These are phyloP conservation scores for Podospora fimiseda DNA, from an alignment of 495 filamentous ascomycete species.

Conservation along the genomic window DNA sequence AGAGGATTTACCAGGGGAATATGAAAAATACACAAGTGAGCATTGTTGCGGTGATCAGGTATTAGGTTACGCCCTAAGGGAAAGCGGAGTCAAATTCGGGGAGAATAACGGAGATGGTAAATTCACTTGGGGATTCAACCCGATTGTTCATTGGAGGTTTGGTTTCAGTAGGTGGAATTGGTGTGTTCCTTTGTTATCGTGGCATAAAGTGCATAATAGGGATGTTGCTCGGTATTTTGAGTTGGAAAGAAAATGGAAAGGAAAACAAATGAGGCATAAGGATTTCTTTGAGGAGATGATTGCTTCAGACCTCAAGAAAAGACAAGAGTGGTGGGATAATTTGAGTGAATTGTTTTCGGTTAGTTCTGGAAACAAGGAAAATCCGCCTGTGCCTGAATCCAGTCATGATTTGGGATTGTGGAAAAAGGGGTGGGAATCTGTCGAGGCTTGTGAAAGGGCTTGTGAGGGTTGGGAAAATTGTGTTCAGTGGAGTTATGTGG, in stretches of 20 bases:
- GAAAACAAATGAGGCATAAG: constrained; percentile 1
- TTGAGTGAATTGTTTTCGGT: background rate
- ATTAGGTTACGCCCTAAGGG: constrained; percentile 9
- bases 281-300: constrained; percentile 6
- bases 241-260: background rate
- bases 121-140: constrained; percentile 14
- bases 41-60: constrained; percentile 15
- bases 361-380: constrained; percentile 8
- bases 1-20: constrained; percentile 1
- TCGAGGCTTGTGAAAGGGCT: constrained; percentile 5
- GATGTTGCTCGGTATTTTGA: constrained; percentile 8
- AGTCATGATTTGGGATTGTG: background rate
- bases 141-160: constrained; percentile 11
- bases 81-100: constrained; percentile 10
- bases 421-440: constrained; percentile 7
- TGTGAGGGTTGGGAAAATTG: constrained; percentile 6
- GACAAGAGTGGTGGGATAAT: constrained; percentile 12
- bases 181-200: constrained; percentile 4
- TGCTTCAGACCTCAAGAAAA: background rate
- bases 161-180: constrained; percentile 12
- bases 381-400: constrained; percentile 1
- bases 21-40: constrained; percentile 7
- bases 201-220: constrained; percentile 9
- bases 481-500: constrained; percentile 12
- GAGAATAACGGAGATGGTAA: constrained; percentile 10